Evolutionary conservation across 192 early-diverging fungal species (phyloP).

Genomic region (Coemansia aciculifera): DNA sequence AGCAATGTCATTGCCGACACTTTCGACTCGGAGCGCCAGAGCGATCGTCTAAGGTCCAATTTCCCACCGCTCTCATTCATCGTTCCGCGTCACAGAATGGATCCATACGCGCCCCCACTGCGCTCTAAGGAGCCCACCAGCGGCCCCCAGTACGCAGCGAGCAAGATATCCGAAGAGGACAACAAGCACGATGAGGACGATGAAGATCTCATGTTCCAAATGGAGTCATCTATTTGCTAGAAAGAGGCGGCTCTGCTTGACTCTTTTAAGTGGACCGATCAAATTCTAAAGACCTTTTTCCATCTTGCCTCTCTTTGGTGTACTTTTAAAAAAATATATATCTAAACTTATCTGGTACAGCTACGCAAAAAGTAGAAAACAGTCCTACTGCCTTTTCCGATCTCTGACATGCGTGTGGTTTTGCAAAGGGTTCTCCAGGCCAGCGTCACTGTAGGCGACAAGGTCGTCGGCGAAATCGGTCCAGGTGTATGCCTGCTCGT

Average conservation of each 20-base stretch:
- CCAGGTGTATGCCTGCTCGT: slow-evolving; percentile 77
- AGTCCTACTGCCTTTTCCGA: no score
- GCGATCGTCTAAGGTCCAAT: slow-evolving; percentile 35
- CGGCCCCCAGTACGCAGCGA: background rate
- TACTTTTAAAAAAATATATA: no score
- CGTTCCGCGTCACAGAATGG: slow-evolving; percentile 38
- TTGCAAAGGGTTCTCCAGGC: slow-evolving; percentile 65
- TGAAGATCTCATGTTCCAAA: slow-evolving; percentile 52
- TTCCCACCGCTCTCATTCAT: slow-evolving; percentile 54
- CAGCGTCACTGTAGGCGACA: slow-evolving; percentile 69
- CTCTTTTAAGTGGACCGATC: background rate
- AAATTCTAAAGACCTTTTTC: background rate
- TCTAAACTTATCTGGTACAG: no score
- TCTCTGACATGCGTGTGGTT: slow-evolving; percentile 60
- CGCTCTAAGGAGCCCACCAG: background rate
- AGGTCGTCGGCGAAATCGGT: slow-evolving; percentile 76
- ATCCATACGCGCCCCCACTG: background rate
- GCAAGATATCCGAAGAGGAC: background rate
- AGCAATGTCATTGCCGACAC: background rate
- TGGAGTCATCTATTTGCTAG: slow-evolving; percentile 36
- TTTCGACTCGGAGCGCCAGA: slow-evolving; percentile 10
- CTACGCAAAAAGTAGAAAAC: no score
- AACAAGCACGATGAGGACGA: slow-evolving; percentile 20
- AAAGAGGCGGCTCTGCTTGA: background rate
- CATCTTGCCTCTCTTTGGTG: background rate